Evolutionary conservation across 2,329 filamentous ascomycete species (phyloP), one percentile per base, ranked within the genome.

Genomic region (Aulographum hederae): DNA sequence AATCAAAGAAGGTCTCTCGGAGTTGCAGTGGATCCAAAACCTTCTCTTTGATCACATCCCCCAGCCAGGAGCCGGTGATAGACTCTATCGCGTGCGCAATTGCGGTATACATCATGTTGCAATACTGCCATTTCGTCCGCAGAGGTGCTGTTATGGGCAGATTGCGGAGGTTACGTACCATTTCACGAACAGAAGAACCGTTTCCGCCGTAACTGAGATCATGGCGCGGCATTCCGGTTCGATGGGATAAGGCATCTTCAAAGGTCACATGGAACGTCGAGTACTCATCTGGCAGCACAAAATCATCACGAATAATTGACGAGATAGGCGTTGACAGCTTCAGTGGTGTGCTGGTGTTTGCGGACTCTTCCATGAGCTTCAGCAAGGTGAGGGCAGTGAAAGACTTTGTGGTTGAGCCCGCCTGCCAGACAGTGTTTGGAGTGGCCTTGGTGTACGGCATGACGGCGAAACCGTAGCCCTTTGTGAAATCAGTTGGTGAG

Each of bases 51-150:
- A 61, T 39, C 14, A 56, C 45, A 2, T 48, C 40, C 4, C 41
- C 41, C 15, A 56, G 48, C 13, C 42, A 33, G 10, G 38, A 35
- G 0, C 47, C 47, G 2, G 57, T 58, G 1, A 62, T 42, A 2
- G 46, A 54, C 43, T 67, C 54, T 5, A 65, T 41, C 3, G 53
- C 48, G 40, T 66, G 54, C n/a, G 56, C 47, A 0, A 59, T 56
- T 1, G 56, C 56, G 21, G 57, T 53, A 42, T 53, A 70, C 57
- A 68, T 62, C 15, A 63, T 45, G 41, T 69, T 69, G 48, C 54
- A 59, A 45, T 69, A 70, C 38, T 63, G 54, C 30, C 44, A 63
- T 8, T 41, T 46, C 0, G 54, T 56, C 10, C 63, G 52, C 13
- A 60, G 46, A 18, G 54, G 39, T 4, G 47, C 45, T 5, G 46